Conservation (phyloP, 2,329 filamentous ascomycete species). For the Juglanconis oblonga region DNA sequence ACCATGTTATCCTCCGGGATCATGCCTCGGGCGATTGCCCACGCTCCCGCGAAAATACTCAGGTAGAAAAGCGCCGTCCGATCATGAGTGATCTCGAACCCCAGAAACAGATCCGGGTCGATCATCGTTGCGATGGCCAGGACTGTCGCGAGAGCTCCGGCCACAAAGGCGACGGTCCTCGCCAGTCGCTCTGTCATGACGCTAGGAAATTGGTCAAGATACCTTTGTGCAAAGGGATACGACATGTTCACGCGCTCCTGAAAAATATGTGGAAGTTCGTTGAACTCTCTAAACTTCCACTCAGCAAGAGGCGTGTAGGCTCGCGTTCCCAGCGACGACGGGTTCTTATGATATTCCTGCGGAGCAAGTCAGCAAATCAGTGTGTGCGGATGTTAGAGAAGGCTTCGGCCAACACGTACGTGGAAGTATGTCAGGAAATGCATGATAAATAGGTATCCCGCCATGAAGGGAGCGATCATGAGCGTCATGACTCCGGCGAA, state of each 20-base stretch:
- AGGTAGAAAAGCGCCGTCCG: slow-evolving; percentile 90
- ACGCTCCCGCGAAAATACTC: slow-evolving; percentile 76
- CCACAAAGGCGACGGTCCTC: slow-evolving; percentile 81
- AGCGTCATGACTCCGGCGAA: slow-evolving; percentile 86
- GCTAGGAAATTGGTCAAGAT: slow-evolving; percentile 95
- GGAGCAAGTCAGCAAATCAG: not conserved
- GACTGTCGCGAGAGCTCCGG: slow-evolving; percentile 82
- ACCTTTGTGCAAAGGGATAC: slow-evolving; percentile 85
- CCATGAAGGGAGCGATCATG: slow-evolving; percentile 79
- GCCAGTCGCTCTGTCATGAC: slow-evolving; percentile 85
- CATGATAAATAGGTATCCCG: slow-evolving; percentile 81
- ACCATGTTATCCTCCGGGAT: slow-evolving; percentile 86
- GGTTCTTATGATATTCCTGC: slow-evolving; percentile 93
- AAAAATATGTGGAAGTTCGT: slow-evolving; percentile 91
- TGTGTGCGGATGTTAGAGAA: not conserved
- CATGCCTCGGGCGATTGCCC: slow-evolving; percentile 77
- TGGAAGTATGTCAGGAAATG: slow-evolving; percentile 97
- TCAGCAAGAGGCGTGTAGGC: slow-evolving; percentile 91
- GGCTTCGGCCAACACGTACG: slow-evolving; percentile 41
- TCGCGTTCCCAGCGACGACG: slow-evolving; percentile 78
- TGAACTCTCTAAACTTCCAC: slow-evolving; percentile 99
- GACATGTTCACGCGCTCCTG: slow-evolving; percentile 90
- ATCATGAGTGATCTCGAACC: slow-evolving; percentile 86
- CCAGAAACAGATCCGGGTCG: slow-evolving; percentile 86
- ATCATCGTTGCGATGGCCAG: slow-evolving; percentile 80